These are phyloP conservation scores for Geotrichum restrictum DNA, from an alignment of 1,139 yeast species.

Conservation along the genomic window DNA sequence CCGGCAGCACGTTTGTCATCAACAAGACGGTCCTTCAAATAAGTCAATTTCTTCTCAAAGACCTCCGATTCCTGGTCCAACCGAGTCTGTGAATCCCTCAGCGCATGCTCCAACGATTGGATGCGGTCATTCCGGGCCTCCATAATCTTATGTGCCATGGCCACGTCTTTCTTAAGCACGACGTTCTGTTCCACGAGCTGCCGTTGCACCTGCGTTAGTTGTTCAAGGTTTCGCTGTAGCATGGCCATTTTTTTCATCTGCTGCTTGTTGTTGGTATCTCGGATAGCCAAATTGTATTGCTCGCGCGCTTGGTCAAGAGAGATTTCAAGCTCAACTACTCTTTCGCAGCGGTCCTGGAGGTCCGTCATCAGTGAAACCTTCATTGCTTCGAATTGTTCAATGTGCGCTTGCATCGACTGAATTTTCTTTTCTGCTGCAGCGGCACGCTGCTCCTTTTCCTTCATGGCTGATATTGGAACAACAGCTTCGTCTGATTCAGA, in stretches of 20 bases:
- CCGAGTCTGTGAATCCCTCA: slow-evolving; percentile 51
- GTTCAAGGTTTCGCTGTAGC: slow-evolving; percentile 47
- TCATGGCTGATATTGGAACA: slow-evolving; percentile 15
- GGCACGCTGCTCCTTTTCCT: slow-evolving; percentile 22
- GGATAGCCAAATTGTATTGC: slow-evolving; percentile 36
- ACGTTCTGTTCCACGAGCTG: slow-evolving; percentile 49
- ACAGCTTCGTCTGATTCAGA: slow-evolving; percentile 5
- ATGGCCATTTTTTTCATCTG: slow-evolving; percentile 42
- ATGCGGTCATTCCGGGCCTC: slow-evolving; percentile 60
- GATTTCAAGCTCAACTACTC: slow-evolving; percentile 45
- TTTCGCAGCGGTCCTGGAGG: slow-evolving; percentile 43
- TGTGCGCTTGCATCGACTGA: slow-evolving; percentile 29
- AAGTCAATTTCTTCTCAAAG: slow-evolving; percentile 51
- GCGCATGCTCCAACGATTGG: slow-evolving; percentile 49
- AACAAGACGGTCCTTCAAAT: slow-evolving; percentile 45
- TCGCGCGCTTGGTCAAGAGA: slow-evolving; percentile 41
- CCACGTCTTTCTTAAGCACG: slow-evolving; percentile 45
- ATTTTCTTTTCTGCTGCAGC: slow-evolving; percentile 26
- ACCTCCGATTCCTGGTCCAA: slow-evolving; percentile 44
- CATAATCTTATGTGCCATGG: slow-evolving; percentile 55
- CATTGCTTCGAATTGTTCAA: slow-evolving; percentile 35
- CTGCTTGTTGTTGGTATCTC: slow-evolving; percentile 32
- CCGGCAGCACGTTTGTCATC: slow-evolving; percentile 26
- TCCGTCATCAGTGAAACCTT: slow-evolving; percentile 43
- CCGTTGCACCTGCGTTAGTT: slow-evolving; percentile 42